Percentiles rank a stretch among this genome's conserved stretches.
These are phyloP conservation scores for Thymus quinquecostatus DNA, from an alignment of 257 asterid species.

Conservation along the genomic window DNA sequence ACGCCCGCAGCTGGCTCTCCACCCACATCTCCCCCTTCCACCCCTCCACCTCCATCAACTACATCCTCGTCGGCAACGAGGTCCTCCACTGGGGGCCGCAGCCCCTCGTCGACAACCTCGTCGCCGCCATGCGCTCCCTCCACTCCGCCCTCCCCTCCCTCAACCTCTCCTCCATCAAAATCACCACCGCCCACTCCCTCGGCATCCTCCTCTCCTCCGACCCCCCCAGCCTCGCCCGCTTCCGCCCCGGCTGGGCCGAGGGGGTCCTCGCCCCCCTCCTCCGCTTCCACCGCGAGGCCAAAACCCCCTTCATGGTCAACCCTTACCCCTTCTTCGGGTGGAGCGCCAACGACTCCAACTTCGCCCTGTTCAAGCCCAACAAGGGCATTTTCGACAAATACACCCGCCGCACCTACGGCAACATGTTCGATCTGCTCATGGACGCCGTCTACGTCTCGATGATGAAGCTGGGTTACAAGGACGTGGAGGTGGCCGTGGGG, in stretches of 20 bases:
- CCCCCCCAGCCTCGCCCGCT: slow-evolving; percentile 71
- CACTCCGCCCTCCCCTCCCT: slow-evolving; percentile 51
- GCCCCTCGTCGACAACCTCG: slow-evolving; percentile 60
- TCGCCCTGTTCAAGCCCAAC: slow-evolving; percentile 49
- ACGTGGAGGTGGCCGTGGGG: slow-evolving; percentile 73
- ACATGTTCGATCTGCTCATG: slow-evolving; percentile 77
- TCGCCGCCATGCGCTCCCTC: slow-evolving; percentile 67
- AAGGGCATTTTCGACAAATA: slow-evolving; percentile 43
- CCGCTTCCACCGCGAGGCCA: slow-evolving; percentile 63
- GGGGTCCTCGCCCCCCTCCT: slow-evolving; percentile 67
- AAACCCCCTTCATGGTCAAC: slow-evolving; percentile 82
- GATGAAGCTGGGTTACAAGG: slow-evolving; percentile 70
- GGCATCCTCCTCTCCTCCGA: slow-evolving; percentile 65
- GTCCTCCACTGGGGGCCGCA: slow-evolving; percentile 96
- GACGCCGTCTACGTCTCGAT: slow-evolving; percentile 71
- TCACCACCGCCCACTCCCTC: slow-evolving; percentile 80
- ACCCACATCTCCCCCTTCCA: slow-evolving; percentile 65
- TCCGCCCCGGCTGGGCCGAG: slow-evolving; percentile 85
- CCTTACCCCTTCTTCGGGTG: slow-evolving; percentile 90
- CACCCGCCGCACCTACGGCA: slow-evolving; percentile 50
- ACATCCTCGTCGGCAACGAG: slow-evolving; percentile 81
- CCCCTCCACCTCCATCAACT: slow-evolving; percentile 67
- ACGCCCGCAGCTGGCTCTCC: slow-evolving; percentile 58
- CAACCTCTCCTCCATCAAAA: slow-evolving; percentile 50
- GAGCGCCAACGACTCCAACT: slow-evolving; percentile 49